Conservation (phyloP, 1,284 basidiomycete genomes). For the Mycosarcoma maydis region DNA sequence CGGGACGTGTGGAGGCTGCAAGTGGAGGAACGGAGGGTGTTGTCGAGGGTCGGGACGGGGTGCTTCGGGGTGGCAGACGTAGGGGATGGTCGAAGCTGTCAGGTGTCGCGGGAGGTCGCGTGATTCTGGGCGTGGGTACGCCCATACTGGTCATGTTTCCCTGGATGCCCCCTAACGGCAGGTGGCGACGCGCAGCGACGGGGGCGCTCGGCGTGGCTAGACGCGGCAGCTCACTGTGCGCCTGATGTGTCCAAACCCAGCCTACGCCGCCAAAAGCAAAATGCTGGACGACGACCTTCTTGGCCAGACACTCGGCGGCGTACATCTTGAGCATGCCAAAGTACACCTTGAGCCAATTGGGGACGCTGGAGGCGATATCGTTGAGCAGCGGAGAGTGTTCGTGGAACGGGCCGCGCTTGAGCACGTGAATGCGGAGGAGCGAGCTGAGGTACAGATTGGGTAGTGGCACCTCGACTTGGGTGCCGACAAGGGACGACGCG, state of each 20-base stretch:
- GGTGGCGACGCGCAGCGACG: too few relatives aligned
- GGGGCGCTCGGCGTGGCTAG: too few relatives aligned
- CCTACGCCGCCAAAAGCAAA: conserved; percentile 77
- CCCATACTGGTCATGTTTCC: conserved; percentile 45
- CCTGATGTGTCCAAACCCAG: conserved; percentile 26
- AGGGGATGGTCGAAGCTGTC: neutral
- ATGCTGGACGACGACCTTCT: conserved; percentile 96
- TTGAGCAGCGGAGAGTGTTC: conserved; percentile 77
- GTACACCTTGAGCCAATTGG: conserved; percentile 88
- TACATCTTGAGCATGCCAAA: conserved; percentile 95
- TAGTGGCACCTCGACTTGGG: neutral
- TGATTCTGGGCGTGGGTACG: conserved; percentile 23
- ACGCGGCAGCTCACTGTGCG: too few relatives aligned
- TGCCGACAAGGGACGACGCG: neutral
- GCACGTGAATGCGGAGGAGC: conserved; percentile 73
- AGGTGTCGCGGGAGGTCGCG: neutral
- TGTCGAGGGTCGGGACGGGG: too few relatives aligned
- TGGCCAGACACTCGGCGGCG: conserved; percentile 90
- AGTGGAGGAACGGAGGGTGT: neutral
- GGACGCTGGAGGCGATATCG: conserved; percentile 84
- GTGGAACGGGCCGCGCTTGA: conserved; percentile 57
- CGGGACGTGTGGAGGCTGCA: neutral
- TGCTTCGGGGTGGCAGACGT: neutral
- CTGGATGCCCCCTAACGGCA: conserved; percentile 23
- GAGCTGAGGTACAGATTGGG: conserved; percentile 69